Evolutionary conservation across 108 stramenopile genomes (phyloP).

Genomic region (Chaetoceros muelleri): DNA sequence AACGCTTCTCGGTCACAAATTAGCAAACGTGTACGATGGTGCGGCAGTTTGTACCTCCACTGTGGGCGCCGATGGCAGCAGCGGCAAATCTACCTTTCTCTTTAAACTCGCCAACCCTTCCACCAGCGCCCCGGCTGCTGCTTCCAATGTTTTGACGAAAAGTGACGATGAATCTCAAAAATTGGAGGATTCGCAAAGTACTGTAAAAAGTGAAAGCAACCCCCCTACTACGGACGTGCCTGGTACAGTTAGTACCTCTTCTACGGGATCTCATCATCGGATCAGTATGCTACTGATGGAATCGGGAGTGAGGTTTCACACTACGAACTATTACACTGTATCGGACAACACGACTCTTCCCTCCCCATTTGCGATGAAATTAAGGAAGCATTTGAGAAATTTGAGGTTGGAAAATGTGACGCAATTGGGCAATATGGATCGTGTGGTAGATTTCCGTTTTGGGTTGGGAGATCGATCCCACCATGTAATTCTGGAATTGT

Average conservation of each 20-base stretch:
- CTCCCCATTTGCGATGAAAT: conserved; percentile 85
- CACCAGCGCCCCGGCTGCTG: background rate
- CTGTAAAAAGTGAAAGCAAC: background rate
- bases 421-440: conserved; percentile 88
- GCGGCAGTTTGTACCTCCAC: conserved; percentile 13
- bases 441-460: conserved; percentile 91
- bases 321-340: conserved; percentile 25
- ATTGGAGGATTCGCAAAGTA: background rate
- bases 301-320: conserved; percentile 93
- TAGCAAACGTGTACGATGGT: conserved; percentile 83
- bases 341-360: conserved; percentile 35
- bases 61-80: conserved; percentile 19
- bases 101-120: conserved; percentile 64
- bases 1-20: conserved; percentile 56
- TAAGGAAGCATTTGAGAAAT: conserved; percentile 91
- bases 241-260: conserved; percentile 17
- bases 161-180: conserved; percentile 9
- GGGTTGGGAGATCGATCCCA: conserved; percentile 62
- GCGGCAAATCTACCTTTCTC: conserved; percentile 44
- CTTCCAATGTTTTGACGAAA: conserved; percentile 7
- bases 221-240: too few relatives aligned
- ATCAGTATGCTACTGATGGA: conserved; percentile 68
- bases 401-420: conserved; percentile 81
- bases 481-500: conserved; percentile 92
- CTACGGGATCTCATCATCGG: too few relatives aligned